Base-by-base conservation (phyloP, 169 alveolate genomes). In the Plasmodium relictum region DNA sequence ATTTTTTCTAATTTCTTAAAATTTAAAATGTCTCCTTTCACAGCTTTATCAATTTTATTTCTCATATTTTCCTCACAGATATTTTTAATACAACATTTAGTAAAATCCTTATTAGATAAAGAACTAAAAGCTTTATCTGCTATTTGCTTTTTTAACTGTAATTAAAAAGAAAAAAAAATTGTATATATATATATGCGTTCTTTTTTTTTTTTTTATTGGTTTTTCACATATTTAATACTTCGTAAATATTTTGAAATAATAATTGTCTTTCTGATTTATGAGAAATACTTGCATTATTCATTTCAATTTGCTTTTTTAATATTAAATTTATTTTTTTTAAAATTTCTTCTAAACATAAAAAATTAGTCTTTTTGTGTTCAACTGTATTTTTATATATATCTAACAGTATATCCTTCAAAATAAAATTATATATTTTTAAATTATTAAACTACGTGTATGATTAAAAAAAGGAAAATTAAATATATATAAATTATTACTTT, bases 81-180 rank as follows among this genome's bases (percentile, higher is more conserved):
- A 45, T 52, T 26, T 45, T 76, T 37, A 26, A 76, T 39, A 52
- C 8, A 76, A 45, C 31, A 18, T 16, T 18, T 56, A 18, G 52
- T 41, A 42, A 62, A 52, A 37, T 76, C 88, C 45, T 76, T 76
- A 56, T 76, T 76, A 39, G 52, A 12, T 52, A 76, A 71, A 31
- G 88, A 76, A 37, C 62, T 76, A 54, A 61, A 76, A n/a, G 76
- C 73, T 37, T 76, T 76, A 24, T 76, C 88, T n/a, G 63, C 74
- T 5, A 76, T 62, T 62, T 76, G 54, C 41, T 76, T 61, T 76
- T 76, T 76, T 68, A 76, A 14, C 88, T 73, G 31, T 41, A 56
- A 14, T 20, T 45, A 73, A 20, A 10, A 52, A 16, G 31, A 56
- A 20, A 31, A 22, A 63, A 12, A 16, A 10, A 61, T 62, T 63